Conservation (phyloP, 176 grass and related monocot genomes). For the Phragmites australis region DNA sequence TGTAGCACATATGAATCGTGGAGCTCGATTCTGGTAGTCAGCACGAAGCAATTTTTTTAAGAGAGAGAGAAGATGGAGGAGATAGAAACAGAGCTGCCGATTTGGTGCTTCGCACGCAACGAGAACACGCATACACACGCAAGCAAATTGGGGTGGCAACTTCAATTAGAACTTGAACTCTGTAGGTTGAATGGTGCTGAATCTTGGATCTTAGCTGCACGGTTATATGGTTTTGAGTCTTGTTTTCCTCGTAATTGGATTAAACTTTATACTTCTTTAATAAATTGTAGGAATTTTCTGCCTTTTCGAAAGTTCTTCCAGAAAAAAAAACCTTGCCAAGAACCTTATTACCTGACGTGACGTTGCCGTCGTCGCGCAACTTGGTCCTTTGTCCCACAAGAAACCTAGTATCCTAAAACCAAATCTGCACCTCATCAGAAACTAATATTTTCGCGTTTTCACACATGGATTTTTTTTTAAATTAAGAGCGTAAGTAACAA, state of each 20-base stretch:
- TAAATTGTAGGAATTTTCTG: no score
- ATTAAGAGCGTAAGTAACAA: background rate
- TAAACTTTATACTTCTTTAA: no score
- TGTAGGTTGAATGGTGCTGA: no score
- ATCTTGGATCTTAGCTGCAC: no score
- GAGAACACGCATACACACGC: background rate
- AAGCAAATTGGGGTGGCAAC: background rate
- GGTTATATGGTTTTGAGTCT: no score
- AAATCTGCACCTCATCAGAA: background rate
- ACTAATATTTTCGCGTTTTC: background rate
- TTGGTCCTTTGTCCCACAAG: background rate
- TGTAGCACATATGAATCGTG: background rate
- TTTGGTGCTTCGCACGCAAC: conserved; percentile 15
- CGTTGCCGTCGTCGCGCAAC: background rate
- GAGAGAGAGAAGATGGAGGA: background rate
- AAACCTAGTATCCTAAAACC: conserved; percentile 9
- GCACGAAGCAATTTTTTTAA: no score
- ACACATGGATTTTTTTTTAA: background rate
- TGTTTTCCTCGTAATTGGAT: no score
- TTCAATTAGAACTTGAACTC: no score
- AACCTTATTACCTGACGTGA: background rate
- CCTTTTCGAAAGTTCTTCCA: no score
- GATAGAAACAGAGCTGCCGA: background rate
- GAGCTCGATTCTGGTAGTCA: background rate
- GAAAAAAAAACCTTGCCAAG: no score